These are phyloP conservation scores for Macrolepiota dolichaula DNA, from an alignment of 768 basidiomycete species.

Conservation along the genomic window DNA sequence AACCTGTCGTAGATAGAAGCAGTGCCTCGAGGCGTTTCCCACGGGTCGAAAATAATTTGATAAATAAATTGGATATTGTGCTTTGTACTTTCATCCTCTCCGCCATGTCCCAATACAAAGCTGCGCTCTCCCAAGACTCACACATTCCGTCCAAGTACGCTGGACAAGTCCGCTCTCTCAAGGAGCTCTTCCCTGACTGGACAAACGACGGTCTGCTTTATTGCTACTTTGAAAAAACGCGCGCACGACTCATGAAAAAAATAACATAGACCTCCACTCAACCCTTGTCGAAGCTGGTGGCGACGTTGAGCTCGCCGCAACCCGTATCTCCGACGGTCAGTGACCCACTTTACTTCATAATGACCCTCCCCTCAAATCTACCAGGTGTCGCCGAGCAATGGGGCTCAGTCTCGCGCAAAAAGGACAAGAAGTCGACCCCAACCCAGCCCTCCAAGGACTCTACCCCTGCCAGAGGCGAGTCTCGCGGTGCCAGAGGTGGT, in stretches of 20 bases:
- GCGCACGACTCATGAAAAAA: background rate
- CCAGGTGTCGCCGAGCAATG: constrained; percentile 75
- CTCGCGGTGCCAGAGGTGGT: constrained; percentile 60
- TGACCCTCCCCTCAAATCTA: constrained; percentile 13
- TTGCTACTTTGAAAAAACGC: constrained; percentile 15
- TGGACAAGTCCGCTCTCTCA: constrained; percentile 54
- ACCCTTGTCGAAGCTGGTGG: constrained; percentile 66
- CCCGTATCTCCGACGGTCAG: constrained; percentile 75
- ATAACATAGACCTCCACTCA: constrained; percentile 57
- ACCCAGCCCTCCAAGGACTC: constrained; percentile 52
- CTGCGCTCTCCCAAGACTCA: constrained; percentile 35
- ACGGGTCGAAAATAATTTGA: constrained; percentile 16
- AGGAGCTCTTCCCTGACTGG: constrained; percentile 70
- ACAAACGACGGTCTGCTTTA: constrained; percentile 57
- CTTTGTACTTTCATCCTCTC: constrained; percentile 20
- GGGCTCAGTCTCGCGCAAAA: constrained; percentile 83
- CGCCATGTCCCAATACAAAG: constrained; percentile 55
- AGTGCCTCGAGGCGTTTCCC: constrained; percentile 20
- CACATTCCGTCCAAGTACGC: background rate
- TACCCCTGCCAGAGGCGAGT: constrained; percentile 45
- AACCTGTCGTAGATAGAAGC: constrained; percentile 37
- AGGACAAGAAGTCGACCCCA: constrained; percentile 70
- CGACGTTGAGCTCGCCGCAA: constrained; percentile 65
- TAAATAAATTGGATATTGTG: constrained; percentile 26
- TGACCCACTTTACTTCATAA: constrained; percentile 10